Conservation (phyloP, 2,329 filamentous ascomycete genomes). For the Scedosporium minutisporum region DNA sequence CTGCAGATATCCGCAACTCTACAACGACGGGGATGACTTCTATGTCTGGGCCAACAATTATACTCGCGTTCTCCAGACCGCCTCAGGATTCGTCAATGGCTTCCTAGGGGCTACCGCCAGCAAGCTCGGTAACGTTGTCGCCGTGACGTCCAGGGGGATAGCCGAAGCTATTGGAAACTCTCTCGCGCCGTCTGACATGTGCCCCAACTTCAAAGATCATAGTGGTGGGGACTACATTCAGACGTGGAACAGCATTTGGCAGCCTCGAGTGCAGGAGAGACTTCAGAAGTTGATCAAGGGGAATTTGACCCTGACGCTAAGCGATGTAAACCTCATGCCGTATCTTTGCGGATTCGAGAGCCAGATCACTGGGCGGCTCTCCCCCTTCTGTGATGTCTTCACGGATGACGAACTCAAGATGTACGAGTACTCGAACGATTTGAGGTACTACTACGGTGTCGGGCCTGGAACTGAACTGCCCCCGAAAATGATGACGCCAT, state of each 20-base stretch:
- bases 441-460: constrained; percentile 58
- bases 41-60: constrained; percentile 59
- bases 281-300: constrained; percentile 45
- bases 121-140: constrained; percentile 44
- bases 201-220: constrained; percentile 47
- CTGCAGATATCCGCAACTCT: constrained; percentile 36
- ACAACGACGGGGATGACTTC: constrained; percentile 39
- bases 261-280: constrained; percentile 42
- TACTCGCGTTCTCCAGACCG: constrained; percentile 52
- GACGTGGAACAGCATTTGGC: constrained; percentile 39
- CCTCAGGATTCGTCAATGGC: constrained; percentile 50
- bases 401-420: constrained; percentile 49
- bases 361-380: constrained; percentile 52
- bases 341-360: constrained; percentile 65
- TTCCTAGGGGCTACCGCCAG: constrained; percentile 49
- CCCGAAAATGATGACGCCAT: constrained; percentile 51
- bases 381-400: constrained; percentile 54
- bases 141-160: constrained; percentile 46
- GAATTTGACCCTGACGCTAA: constrained; percentile 41
- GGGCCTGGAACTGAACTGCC: constrained; percentile 47
- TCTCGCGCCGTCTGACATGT: constrained; percentile 52
- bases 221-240: constrained; percentile 35
- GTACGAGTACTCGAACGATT: constrained; percentile 59
- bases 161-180: constrained; percentile 48
- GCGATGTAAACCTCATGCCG: constrained; percentile 48